Percentiles rank a stretch among this genome's conserved stretches.
These are phyloP conservation scores for Scleroderma bovista DNA, from an alignment of 768 basidiomycete species.

Conservation along the genomic window DNA sequence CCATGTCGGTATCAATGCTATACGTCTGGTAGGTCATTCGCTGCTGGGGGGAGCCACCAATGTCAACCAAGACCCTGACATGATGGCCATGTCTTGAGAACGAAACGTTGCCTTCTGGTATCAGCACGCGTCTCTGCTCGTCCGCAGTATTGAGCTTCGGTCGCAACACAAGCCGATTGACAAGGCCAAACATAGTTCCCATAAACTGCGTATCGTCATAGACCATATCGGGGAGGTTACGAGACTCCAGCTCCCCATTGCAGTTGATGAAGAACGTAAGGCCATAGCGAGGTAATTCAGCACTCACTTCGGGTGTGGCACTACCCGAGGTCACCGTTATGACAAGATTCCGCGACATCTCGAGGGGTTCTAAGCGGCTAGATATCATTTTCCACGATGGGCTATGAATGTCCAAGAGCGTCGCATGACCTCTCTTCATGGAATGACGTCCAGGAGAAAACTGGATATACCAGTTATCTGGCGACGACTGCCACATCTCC, in stretches of 20 bases:
- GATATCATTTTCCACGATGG: slow-evolving; percentile 24
- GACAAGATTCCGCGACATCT: slow-evolving; percentile 17
- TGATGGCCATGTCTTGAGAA: slow-evolving; percentile 10
- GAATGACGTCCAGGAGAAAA: slow-evolving; percentile 7
- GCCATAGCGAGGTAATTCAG: slow-evolving; percentile 35
- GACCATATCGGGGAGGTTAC: slow-evolving; percentile 36
- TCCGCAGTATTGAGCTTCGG: slow-evolving; percentile 7
- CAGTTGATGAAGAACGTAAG: slow-evolving; percentile 36
- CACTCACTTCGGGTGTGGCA: slow-evolving; percentile 12
- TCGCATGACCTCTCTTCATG: slow-evolving; percentile 3
- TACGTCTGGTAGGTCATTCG: slow-evolving; percentile 24
- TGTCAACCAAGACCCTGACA: slow-evolving; percentile 12
- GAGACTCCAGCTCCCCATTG: slow-evolving; percentile 32
- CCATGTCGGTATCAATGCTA: slow-evolving; percentile 24
- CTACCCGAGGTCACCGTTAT: slow-evolving; percentile 7
- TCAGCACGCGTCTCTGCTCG: slow-evolving; percentile 26
- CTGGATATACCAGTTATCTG: slow-evolving; percentile 23
- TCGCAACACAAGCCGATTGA: slow-evolving; percentile 36
- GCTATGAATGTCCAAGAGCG: slow-evolving; percentile 25
- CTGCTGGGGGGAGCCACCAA: neutral
- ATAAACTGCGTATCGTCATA: slow-evolving; percentile 36
- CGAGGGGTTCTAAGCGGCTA: slow-evolving; percentile 18
- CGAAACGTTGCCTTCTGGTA: slow-evolving; percentile 32
- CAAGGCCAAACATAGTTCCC: slow-evolving; percentile 42
- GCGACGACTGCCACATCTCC: slow-evolving; percentile 18